Evolutionary conservation across 2,329 filamentous ascomycete genomes (phyloP).

Genomic region (Hysterium pulicare): DNA sequence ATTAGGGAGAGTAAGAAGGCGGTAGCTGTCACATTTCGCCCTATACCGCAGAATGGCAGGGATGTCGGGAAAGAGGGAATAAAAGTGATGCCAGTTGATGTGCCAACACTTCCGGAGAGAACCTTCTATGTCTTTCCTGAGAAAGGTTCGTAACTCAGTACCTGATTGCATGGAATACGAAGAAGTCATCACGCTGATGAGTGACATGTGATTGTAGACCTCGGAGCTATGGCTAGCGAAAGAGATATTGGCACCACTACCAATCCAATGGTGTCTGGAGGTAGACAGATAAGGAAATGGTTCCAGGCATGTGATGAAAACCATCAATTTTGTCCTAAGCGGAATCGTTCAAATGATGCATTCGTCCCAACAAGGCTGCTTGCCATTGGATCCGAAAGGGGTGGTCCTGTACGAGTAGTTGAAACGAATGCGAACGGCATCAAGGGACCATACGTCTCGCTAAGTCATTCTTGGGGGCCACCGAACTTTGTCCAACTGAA

Average conservation of each 20-base stretch:
- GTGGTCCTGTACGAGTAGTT: slow-evolving; percentile 11
- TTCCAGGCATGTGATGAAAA: slow-evolving; percentile 15
- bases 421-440: slow-evolving; percentile 12
- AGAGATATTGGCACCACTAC: slow-evolving; percentile 11
- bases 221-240: slow-evolving; percentile 8
- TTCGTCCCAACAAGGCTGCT: slow-evolving; percentile 22
- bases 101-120: slow-evolving; percentile 8
- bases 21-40: slow-evolving; percentile 18
- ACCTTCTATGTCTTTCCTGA: slow-evolving; percentile 20
- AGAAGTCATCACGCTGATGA: too few relatives aligned
- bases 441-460: slow-evolving; percentile 17
- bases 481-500: slow-evolving; percentile 9
- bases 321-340: slow-evolving; percentile 17
- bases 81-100: neutral
- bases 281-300: slow-evolving; percentile 12
- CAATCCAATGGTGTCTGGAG: slow-evolving; percentile 1
- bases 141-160: slow-evolving; percentile 2
- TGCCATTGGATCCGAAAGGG: slow-evolving; percentile 9
- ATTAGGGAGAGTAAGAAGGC: slow-evolving; percentile 15
- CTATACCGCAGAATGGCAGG: slow-evolving; percentile 7
- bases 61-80: too few relatives aligned
- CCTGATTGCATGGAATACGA: neutral
- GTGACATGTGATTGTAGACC: neutral
- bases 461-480: slow-evolving; percentile 25
- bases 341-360: neutral